These are phyloP conservation scores for Xylaria sp. DNA, from an alignment of 2,329 filamentous ascomycete genomes.

Conservation along the genomic window DNA sequence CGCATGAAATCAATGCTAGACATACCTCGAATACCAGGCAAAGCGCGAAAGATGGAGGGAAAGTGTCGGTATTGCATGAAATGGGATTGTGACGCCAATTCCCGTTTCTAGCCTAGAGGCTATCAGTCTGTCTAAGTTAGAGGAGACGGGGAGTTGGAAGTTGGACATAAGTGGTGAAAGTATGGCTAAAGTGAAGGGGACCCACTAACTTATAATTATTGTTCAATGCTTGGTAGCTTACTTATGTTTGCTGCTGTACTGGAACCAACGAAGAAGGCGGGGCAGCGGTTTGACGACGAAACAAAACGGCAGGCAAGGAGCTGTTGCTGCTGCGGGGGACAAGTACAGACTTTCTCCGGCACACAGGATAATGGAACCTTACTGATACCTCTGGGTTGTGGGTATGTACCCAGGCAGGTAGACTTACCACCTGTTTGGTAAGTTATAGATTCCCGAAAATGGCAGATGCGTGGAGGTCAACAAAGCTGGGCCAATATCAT, in stretches of 20 bases:
- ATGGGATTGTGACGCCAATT: constrained; percentile 36
- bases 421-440: not conserved
- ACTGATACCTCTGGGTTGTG: not conserved
- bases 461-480: not conserved
- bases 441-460: constrained; percentile 9
- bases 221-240: constrained; percentile 1
- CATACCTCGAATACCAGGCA: constrained; percentile 21
- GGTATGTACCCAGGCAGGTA: not conserved
- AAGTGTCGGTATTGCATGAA: constrained; percentile 30
- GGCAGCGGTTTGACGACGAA: constrained; percentile 12
- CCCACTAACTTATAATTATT: constrained; percentile 31
- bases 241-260: not conserved
- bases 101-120: constrained; percentile 22
- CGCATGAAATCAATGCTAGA: constrained; percentile 7
- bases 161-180: constrained; percentile 7
- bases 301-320: constrained; percentile 6
- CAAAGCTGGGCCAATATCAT: not conserved
- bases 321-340: constrained; percentile 1
- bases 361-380: not conserved
- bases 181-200: constrained; percentile 15
- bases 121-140: not conserved
- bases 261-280: constrained; percentile 6
- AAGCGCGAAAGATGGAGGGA: constrained; percentile 20
- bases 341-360: not conserved
- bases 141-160: not conserved